A percentile compares a stretch with the other conserved stretches of the same genome.
Conservation (phyloP, 805 yeast genomes). For the Helenozyma rhizophorensis region DNA sequence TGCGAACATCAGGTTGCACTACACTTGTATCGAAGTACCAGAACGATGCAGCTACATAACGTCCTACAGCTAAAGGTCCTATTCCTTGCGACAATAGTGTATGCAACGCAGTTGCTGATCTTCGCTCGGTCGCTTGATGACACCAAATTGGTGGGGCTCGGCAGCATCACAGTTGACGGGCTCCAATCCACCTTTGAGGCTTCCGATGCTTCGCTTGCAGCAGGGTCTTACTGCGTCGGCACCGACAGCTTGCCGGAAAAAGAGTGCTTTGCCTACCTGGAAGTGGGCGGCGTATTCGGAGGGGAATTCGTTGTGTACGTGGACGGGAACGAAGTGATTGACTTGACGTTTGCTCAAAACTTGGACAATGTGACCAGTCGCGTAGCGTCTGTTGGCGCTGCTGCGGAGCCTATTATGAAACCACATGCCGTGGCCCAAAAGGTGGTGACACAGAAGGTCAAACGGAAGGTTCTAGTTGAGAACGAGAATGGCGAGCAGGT, state of each 20-base stretch:
- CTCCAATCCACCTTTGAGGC: slow-evolving; percentile 2
- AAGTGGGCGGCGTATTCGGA: slow-evolving; percentile 2
- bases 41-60: too few relatives aligned
- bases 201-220: too few relatives aligned
- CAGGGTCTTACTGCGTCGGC: slow-evolving; percentile 26
- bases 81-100: slow-evolving; percentile 3
- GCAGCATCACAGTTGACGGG: slow-evolving; percentile 13
- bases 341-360: slow-evolving; percentile 5
- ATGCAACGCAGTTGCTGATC: slow-evolving; percentile 6
- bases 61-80: too few relatives aligned
- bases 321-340: slow-evolving; percentile 2
- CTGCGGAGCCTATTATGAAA: not conserved
- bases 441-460: slow-evolving; percentile 16
- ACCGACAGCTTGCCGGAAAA: slow-evolving; percentile 25
- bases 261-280: slow-evolving; percentile 28
- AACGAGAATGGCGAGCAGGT: slow-evolving; percentile 21
- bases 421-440: slow-evolving; percentile 8
- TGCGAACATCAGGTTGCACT: too few relatives aligned
- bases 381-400: too few relatives aligned
- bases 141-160: slow-evolving; percentile 7
- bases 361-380: too few relatives aligned
- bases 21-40: too few relatives aligned
- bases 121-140: slow-evolving; percentile 1
- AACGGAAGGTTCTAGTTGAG: slow-evolving; percentile 14
- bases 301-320: slow-evolving; percentile 10